phyloP scores from a whole-genome alignment of 768 basidiomycete species.

The Roridomyces roridus region DNA sequence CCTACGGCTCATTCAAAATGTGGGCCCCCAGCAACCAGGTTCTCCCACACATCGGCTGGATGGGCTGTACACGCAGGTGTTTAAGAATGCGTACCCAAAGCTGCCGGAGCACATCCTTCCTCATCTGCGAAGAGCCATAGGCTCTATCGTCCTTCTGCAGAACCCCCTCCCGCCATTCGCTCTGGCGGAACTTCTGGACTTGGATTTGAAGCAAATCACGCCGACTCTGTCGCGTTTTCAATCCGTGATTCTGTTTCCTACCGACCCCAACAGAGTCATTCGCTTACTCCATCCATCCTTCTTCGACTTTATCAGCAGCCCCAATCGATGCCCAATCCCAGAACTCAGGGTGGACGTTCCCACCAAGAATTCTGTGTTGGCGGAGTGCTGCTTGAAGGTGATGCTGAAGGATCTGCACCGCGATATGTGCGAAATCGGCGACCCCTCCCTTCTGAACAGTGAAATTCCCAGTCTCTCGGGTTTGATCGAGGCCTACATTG shows the following conservation, averaged over 20 bases:
- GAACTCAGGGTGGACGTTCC: constrained; percentile 7
- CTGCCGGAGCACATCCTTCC: not conserved
- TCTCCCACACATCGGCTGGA: constrained; percentile 17
- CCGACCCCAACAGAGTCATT: constrained; percentile 9
- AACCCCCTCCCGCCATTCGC: not conserved
- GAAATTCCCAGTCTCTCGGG: constrained; percentile 2
- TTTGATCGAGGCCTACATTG: constrained; percentile 10
- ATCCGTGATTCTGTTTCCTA: constrained; percentile 22
- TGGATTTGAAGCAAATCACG: not conserved
- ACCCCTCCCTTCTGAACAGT: constrained; percentile 4
- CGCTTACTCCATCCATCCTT: constrained; percentile 26
- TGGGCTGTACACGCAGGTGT: constrained; percentile 14
- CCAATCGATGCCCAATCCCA: constrained; percentile 14
- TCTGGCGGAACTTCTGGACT: constrained; percentile 2
- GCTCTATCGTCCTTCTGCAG: constrained; percentile 8
- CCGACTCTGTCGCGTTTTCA: constrained; percentile 18
- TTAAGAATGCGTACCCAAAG: constrained; percentile 13
- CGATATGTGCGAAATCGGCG: constrained; percentile 12
- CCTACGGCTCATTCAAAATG: not conserved
- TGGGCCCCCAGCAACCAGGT: not conserved
- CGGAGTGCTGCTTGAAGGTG: not conserved
- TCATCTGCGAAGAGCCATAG: constrained; percentile 2
- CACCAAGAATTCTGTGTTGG: constrained; percentile 8
- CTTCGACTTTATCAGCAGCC: constrained; percentile 25
- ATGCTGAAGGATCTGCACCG: constrained; percentile 1